These are phyloP conservation scores for Pichia sp. DNA, from an alignment of 1,139 yeast genomes.

Conservation along the genomic window DNA sequence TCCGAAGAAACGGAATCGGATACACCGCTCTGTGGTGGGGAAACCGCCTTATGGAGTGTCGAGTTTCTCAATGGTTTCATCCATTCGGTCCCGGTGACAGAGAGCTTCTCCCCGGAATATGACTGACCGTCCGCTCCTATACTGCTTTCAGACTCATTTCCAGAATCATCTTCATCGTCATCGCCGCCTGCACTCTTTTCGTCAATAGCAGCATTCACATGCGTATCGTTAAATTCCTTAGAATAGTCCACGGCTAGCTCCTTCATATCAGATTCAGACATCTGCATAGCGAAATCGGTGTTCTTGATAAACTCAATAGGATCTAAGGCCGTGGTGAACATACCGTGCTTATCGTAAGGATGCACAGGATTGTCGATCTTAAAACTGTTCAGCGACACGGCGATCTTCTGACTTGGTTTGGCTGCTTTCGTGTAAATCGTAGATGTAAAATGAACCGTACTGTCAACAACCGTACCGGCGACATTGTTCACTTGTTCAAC, in stretches of 20 bases:
- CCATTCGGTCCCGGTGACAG: constrained; percentile 26
- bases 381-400: constrained; percentile 23
- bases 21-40: not conserved
- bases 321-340: constrained; percentile 30
- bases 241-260: not conserved
- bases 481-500: constrained; percentile 25
- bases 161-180: too few relatives aligned
- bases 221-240: not conserved
- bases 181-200: not conserved
- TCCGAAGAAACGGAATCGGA: not conserved
- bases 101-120: not conserved
- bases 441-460: constrained; percentile 29
- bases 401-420: constrained; percentile 30
- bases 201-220: not conserved
- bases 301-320: constrained; percentile 25
- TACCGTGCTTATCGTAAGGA: constrained; percentile 29
- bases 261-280: constrained; percentile 12
- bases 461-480: constrained; percentile 29
- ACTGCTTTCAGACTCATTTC: not conserved
- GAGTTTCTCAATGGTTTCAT: constrained; percentile 30
- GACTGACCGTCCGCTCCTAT: constrained; percentile 1
- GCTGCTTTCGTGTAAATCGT: constrained; percentile 32
- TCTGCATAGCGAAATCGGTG: constrained; percentile 1
- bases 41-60: constrained; percentile 3
- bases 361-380: constrained; percentile 33